Conservation (phyloP, 164 flowering plant species). For the Vitis cinerea region DNA sequence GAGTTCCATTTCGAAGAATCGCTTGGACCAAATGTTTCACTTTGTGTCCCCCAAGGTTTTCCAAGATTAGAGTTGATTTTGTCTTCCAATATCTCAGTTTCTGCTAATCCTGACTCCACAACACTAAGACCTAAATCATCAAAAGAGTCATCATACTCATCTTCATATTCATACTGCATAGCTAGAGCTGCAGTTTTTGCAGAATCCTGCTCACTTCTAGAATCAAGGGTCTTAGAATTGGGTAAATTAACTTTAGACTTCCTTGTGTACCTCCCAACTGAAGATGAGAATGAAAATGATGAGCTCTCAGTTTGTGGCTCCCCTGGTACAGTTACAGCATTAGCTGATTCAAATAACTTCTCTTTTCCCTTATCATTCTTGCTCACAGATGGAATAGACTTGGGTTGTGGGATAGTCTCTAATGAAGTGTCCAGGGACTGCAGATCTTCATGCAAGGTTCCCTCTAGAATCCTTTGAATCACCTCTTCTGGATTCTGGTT, state of each 20-base stretch:
- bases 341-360: slow-evolving; percentile 43
- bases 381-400: slow-evolving; percentile 35
- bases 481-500: slow-evolving; percentile 91
- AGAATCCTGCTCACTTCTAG: slow-evolving; percentile 38
- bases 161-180: slow-evolving; percentile 87
- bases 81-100: slow-evolving; percentile 53
- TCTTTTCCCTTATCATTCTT: slow-evolving; percentile 86
- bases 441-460: slow-evolving; percentile 83
- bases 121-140: slow-evolving; percentile 88
- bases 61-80: slow-evolving; percentile 29
- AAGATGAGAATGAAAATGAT: slow-evolving; percentile 47
- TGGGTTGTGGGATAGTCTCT: slow-evolving; percentile 50
- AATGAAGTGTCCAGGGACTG: slow-evolving; percentile 59
- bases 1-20: slow-evolving; percentile 64
- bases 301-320: slow-evolving; percentile 21
- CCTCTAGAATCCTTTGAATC: slow-evolving; percentile 91
- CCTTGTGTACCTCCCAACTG: slow-evolving; percentile 73
- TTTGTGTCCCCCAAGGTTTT: slow-evolving; percentile 29
- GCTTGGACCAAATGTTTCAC: slow-evolving; percentile 27
- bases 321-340: neutral
- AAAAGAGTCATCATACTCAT: slow-evolving; percentile 97
- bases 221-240: slow-evolving; percentile 37
- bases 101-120: slow-evolving; percentile 67
- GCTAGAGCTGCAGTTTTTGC: slow-evolving; percentile 46
- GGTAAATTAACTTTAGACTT: slow-evolving; percentile 48